Base-by-base conservation (phyloP, 2,329 filamentous ascomycete genomes). In the Camillea tinctor region DNA sequence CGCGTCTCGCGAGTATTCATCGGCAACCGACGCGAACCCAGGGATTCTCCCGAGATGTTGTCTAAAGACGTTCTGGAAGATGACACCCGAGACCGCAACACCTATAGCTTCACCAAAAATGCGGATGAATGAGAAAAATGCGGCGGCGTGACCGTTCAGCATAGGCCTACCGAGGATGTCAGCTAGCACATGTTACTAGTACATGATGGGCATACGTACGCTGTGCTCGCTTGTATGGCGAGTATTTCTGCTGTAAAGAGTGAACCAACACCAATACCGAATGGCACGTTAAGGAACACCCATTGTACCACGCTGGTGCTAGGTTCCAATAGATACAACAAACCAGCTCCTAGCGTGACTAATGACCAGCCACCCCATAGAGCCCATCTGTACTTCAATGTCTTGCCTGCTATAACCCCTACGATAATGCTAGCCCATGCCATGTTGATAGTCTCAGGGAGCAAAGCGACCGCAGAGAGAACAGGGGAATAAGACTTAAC, bases 61-160 rank as follows among this genome's bases (percentile, higher is more conserved):
- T 57, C 75, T 76, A 74, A 88, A 83, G 59, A 80, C 79, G 64
- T 90, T 91, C 72, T 91, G 87, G 75, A 91, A 91, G 56, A 89
- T 81, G 30, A 88, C 86, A 3, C 88, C 88, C 1, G 86, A 85
- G 55, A 90, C 79, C 1, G 88, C 87, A 2, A 91, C 84, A 22
- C 88, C 88, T 9, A 90, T 74, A 0, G 84, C 80, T 69, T 90
- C 86, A 0, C 88, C 88, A 22, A 90, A 81, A 1, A 83, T 81
- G 15, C 87, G 82, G 66, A 87, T 81, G 76, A 92, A 91, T 56
- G 36, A 44, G 36, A 44, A 44, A 44, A 44, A 44, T n/a, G 36
- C 36, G 3, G 36, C 36, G 6, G 36, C 36, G 11, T 44, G 36
- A 15, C 36, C 36, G 36, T 44, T 44, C 2, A 44, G 6, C 13